Conservation (phyloP, 2,329 filamentous ascomycete genomes). For the Beauveria australis region DNA sequence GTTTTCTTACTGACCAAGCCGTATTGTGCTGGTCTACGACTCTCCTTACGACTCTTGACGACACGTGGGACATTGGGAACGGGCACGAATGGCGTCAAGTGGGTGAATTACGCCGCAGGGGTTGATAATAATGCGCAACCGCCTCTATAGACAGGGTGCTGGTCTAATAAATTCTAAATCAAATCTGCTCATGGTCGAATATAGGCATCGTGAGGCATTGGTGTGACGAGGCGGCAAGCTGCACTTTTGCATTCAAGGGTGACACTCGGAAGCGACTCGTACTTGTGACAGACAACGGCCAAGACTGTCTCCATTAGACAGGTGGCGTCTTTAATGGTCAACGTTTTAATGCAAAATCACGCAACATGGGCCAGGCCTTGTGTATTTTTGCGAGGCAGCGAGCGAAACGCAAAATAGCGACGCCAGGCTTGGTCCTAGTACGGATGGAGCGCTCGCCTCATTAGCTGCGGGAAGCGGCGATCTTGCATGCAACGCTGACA, state of each 20-base stretch:
- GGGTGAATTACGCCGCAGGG: background rate
- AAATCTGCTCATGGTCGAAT: background rate
- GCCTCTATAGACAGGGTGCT: background rate
- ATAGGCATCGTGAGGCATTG: background rate
- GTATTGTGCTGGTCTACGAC: slow-evolving; percentile 8
- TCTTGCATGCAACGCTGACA: no score
- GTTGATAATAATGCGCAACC: background rate
- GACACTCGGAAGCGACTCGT: background rate
- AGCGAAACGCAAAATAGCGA: background rate
- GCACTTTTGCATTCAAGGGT: background rate
- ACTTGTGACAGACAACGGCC: background rate
- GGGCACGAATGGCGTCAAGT: background rate
- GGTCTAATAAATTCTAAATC: no score
- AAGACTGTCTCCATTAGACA: background rate
- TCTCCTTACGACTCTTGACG: slow-evolving; percentile 14
- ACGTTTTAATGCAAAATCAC: background rate
- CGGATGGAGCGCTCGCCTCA: background rate
- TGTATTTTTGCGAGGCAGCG: background rate
- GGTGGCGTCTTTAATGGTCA: background rate
- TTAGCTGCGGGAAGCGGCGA: background rate
- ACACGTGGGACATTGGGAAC: background rate
- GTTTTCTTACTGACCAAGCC: background rate
- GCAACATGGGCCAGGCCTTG: background rate
- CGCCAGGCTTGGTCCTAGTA: background rate
- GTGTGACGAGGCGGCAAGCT: background rate